A percentile compares a stretch with the other conserved stretches of the same genome.
These are phyloP conservation scores for Camptophora hylomeconis DNA, from an alignment of 2,329 filamentous ascomycete species.

Conservation along the genomic window DNA sequence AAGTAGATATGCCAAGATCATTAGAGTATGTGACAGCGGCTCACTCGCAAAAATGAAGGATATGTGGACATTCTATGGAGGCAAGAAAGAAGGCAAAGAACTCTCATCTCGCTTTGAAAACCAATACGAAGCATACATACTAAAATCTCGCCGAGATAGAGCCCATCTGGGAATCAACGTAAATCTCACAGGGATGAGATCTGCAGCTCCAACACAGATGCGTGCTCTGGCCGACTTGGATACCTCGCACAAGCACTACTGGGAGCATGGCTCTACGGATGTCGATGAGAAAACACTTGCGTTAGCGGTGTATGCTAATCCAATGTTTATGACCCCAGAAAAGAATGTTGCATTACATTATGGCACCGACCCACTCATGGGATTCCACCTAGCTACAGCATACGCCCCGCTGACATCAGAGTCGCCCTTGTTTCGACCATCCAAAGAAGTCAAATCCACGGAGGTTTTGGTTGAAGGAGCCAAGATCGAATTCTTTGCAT, in stretches of 20 bases:
- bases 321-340: conserved; percentile 38
- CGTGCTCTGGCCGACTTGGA: conserved; percentile 7
- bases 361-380: conserved; percentile 38
- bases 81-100: no score
- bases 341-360: conserved; percentile 36
- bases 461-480: no score
- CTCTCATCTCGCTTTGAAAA: no score
- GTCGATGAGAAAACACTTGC: conserved; percentile 8
- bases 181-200: no score
- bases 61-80: conserved; percentile 29
- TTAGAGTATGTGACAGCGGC: conserved; percentile 37
- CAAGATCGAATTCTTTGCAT: conserved; percentile 16
- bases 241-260: conserved; percentile 17
- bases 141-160: no score
- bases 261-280: conserved; percentile 19
- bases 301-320: conserved; percentile 20
- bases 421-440: conserved; percentile 29
- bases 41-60: conserved; percentile 26
- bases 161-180: no score
- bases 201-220: conserved; percentile 19
- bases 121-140: no score
- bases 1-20: conserved; percentile 29
- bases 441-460: no score
- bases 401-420: conserved; percentile 25
- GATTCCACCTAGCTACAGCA: conserved; percentile 45